Evolutionary conservation across 2,329 filamentous ascomycete genomes (phyloP), one percentile per base, ranked within the genome.

Genomic region (Fusarium pseudonygamai): DNA sequence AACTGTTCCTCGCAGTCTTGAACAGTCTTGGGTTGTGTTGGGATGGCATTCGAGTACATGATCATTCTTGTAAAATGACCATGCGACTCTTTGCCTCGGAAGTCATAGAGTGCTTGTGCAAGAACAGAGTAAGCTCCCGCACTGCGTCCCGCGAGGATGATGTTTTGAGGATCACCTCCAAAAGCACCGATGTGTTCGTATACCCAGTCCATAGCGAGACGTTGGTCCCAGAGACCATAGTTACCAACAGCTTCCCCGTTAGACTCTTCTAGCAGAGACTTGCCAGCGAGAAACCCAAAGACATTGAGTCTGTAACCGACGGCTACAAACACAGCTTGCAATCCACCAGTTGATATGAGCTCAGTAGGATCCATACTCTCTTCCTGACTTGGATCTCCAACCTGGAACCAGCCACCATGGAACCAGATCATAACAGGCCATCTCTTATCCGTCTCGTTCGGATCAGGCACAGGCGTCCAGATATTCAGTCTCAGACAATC

Each of bases 381-480:
- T 40, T 84, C 81, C 34, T 87, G 84, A 20, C 80, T 82, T 0
- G 84, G 83, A 30, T 85, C 81, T 18, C 84, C 84, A 37, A 85
- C 79, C 66, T 86, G 84, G 68, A 86, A 85, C 84, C 84, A 86
- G 1, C 85, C 85, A 7, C 85, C 85, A 52, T 85, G 82, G 3
- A 83, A 72, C 78, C 80, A 83, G 13, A 83, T 58, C 78, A 80
- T 77, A 3, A 82, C 79, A 3, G 80, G 80, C 75, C 78, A 81
- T 56, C 28, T 67, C 3, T 37, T 40, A 4, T 52, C n/a, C 16
- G 39, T 45, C 1, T n/a, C 28, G 1, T 12, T 8, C 1, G 52
- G 39, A 2, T 52, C 62, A 34, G 45, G 45, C 8, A 67, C 39
- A 6, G 62, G 52, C 0, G 62, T 67, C 64, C 64, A 67, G 28